Conservation (phyloP, 805 yeast genomes). For the Cyberlindnera americana region DNA sequence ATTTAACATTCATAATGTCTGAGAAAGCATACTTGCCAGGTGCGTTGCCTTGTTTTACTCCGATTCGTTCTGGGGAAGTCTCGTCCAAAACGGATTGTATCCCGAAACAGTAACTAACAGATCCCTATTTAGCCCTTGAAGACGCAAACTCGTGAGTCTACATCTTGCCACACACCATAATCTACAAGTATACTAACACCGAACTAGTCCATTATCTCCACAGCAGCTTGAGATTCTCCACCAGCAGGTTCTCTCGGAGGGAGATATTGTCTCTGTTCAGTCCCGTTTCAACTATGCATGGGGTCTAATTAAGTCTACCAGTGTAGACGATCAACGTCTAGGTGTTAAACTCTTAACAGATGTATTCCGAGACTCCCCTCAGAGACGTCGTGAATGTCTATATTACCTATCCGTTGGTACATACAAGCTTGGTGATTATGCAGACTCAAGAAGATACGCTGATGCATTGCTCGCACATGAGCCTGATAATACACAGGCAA, state of each 20-base stretch:
- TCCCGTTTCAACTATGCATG: conserved; percentile 93
- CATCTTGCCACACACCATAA: not conserved
- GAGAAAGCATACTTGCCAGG: conserved; percentile 22
- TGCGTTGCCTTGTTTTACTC: conserved; percentile 7
- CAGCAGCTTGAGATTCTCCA: conserved; percentile 75
- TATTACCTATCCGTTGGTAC: conserved; percentile 87
- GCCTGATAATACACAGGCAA: conserved; percentile 80
- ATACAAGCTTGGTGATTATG: conserved; percentile 81
- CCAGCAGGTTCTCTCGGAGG: conserved; percentile 75
- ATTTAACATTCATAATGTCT: too few relatives aligned
- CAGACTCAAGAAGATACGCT: conserved; percentile 80
- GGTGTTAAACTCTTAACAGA: conserved; percentile 76
- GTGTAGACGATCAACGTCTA: conserved; percentile 60
- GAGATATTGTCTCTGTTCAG: conserved; percentile 75
- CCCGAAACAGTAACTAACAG: conserved; percentile 1
- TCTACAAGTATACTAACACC: conserved; percentile 6
- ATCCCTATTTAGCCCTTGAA: conserved; percentile 22
- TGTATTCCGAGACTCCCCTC: conserved; percentile 69
- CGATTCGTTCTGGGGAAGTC: too few relatives aligned
- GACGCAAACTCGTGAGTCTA: conserved; percentile 29
- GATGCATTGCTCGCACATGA: conserved; percentile 75
- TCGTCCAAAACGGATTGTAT: too few relatives aligned
- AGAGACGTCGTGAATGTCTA: conserved; percentile 82
- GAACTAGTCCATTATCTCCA: conserved; percentile 49
- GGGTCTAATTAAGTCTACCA: conserved; percentile 80